These are phyloP conservation scores for Colletotrichum incanum DNA, from an alignment of 2,329 filamentous ascomycete genomes.

Conservation along the genomic window DNA sequence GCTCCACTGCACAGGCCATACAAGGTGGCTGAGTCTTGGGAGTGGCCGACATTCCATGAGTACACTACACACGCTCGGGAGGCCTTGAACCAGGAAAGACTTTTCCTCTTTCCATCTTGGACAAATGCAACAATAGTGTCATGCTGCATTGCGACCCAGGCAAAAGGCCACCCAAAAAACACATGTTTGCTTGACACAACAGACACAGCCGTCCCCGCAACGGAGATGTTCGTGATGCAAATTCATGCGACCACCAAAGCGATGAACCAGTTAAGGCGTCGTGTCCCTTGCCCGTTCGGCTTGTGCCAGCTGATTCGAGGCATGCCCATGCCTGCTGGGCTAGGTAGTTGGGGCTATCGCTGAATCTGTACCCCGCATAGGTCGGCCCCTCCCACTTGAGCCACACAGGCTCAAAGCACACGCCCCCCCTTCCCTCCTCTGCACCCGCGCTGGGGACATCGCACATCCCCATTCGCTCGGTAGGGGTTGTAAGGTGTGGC, in stretches of 20 bases:
- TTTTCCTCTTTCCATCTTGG: neutral
- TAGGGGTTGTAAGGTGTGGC: slow-evolving; percentile 36
- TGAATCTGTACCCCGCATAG: slow-evolving; percentile 35
- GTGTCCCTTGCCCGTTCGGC: slow-evolving; percentile 18
- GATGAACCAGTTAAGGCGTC: slow-evolving; percentile 26
- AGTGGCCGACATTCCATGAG: slow-evolving; percentile 19
- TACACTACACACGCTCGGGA: neutral
- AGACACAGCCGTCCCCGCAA: slow-evolving; percentile 22
- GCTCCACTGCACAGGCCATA: slow-evolving; percentile 9
- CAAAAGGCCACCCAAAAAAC: neutral
- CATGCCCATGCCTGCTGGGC: slow-evolving; percentile 28
- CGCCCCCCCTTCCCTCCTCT: slow-evolving; percentile 3
- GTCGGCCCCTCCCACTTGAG: slow-evolving; percentile 21
- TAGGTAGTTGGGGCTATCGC: neutral
- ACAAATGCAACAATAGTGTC: slow-evolving; percentile 7
- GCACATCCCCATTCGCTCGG: slow-evolving; percentile 32
- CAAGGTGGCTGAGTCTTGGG: slow-evolving; percentile 30
- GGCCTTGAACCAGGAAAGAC: slow-evolving; percentile 18
- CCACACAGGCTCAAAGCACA: slow-evolving; percentile 22
- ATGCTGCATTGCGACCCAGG: slow-evolving; percentile 14
- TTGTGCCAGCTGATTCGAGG: slow-evolving; percentile 27
- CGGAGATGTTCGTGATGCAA: slow-evolving; percentile 21
- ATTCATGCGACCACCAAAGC: slow-evolving; percentile 27
- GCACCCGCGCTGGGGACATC: neutral
- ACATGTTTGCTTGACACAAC: slow-evolving; percentile 17